Evolutionary conservation across 805 yeast genomes (phyloP), one percentile per base, ranked within the genome.

Genomic region (Candida hispaniensis): DNA sequence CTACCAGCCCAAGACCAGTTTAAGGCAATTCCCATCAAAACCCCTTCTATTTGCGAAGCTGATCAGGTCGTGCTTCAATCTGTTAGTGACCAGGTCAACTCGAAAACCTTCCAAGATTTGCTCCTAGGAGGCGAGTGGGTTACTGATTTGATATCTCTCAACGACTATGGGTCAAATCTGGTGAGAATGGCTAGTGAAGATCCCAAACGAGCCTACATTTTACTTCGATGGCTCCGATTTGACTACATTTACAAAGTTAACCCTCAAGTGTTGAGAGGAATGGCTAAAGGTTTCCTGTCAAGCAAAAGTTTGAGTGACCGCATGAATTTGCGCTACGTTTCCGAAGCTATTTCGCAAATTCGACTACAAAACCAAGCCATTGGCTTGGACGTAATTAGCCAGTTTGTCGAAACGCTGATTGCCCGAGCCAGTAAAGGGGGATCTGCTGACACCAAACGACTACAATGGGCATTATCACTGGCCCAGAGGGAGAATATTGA

Each of bases 251-350:
- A 17, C n/a, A 17, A 21, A 4, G 16, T 32, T 18, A 27, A 27
- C 2, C 18, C 36, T 6, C 22, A 13, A 2, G 11, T 32, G 7
- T 7, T 32, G 13, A 21, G 36, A 6, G 11, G 28, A 5, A 16
- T 32, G 23, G 36, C 18, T 4, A 27, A 12, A 10, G 36, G 36
- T 7, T 32, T 32, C n/a, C 28, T 28, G 6, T n/a, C 22, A 1
- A 23, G 28, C 0, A 28, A 32, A 4, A 13, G 14, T 22, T 18
- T 32, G 7, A 5, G 28, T 6, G 24, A 32, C 14, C 23, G 36
- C 23, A 32, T 32, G 36, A 23, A 27, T 11, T 32, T 32, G 22
- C 28, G 36, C 28, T 32, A 32, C 36, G 18, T 32, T 24, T 23
- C 28, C 11, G 36, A 32, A 14, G 36, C 24, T 4, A 14, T 32